Evolutionary conservation across 2,329 filamentous ascomycete genomes (phyloP), one percentile per base, ranked within the genome.

Genomic region (Fusarium acutatum): DNA sequence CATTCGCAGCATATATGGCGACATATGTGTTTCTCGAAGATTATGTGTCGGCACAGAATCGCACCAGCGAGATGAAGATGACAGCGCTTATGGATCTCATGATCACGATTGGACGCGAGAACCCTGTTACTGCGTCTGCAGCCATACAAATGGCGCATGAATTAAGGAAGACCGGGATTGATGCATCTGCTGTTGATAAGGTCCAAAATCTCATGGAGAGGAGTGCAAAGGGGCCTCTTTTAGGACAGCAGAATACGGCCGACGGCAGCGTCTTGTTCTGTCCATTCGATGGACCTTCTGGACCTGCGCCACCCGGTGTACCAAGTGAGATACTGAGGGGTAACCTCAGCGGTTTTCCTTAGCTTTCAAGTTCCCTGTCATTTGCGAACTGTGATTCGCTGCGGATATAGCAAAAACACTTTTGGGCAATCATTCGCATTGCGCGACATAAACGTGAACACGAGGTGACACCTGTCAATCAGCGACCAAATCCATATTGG

Each of bases 1-100:
- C 90, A 0, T 94, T 93, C 80, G 92, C 91, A 71, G 84, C 93
- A 12, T 94, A 93, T 76, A 91, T 93, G 54, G 90, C 92, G 14
- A 90, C 91, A 18, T 86, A 90, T 32, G 92, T 94, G 0, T 93
- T 94, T 71, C 86, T 94, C 3, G 91, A 93, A 72, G 92, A 93
- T 74, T 85, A 92, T 22, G 90, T 90, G 72, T 89, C 87, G 43
- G 87, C 89, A 1, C 86, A 89, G n/a, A 90, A 93, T 5, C 46
- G 35, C 0, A 43, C 54, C 15, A 79, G 76, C 17, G 74, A 83
- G 67, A 87, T 89, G 6, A 92, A 90, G 6, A 83, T 94, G 35
- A 87, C 91, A 71, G 93, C 93, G 71, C 83, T 94, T 20, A 84
- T 93, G 17, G 86, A 88, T n/a, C 89, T 91, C 11, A 90, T 94